Conservation (phyloP, 2,329 filamentous ascomycete genomes). For the Aspergillus texensis region DNA sequence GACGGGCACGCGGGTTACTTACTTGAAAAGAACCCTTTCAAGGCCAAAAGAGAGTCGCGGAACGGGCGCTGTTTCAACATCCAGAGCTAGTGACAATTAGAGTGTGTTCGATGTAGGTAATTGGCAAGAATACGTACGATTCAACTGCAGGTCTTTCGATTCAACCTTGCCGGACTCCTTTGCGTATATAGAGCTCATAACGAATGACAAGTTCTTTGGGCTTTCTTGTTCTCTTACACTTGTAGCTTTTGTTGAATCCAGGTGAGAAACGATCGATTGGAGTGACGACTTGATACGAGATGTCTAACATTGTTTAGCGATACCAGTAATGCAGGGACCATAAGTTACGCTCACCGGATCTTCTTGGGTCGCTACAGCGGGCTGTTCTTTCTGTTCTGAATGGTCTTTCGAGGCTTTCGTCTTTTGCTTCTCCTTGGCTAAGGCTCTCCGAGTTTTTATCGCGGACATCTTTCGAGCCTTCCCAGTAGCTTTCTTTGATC, state of each 20-base stretch:
- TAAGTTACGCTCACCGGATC: slow-evolving; percentile 1
- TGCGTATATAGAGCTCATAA: slow-evolving; percentile 14
- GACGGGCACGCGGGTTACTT: slow-evolving; percentile 25
- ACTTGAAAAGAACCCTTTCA: slow-evolving; percentile 91
- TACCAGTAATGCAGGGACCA: neutral
- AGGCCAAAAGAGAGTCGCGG: slow-evolving; percentile 73
- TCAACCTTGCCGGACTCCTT: slow-evolving; percentile 12
- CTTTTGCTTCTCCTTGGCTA: neutral
- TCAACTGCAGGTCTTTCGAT: slow-evolving; percentile 8
- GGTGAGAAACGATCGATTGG: slow-evolving; percentile 5
- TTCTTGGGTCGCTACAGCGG: neutral
- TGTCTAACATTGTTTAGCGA: slow-evolving; percentile 2
- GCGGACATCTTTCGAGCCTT: neutral
- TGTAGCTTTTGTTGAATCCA: slow-evolving; percentile 6
- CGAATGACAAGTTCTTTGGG: slow-evolving; percentile 12
- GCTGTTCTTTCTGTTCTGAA: neutral
- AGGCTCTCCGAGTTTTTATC: neutral
- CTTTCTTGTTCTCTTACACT: slow-evolving; percentile 3
- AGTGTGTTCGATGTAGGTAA: neutral
- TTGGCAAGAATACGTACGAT: slow-evolving; percentile 15
- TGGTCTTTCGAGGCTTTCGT: neutral
- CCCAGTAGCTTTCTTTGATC: neutral
- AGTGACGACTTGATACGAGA: slow-evolving; percentile 9
- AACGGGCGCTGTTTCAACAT: slow-evolving; percentile 54
- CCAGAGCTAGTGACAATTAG: slow-evolving; percentile 33